A percentile compares a stretch with the other conserved stretches of the same genome.
phyloP scores from a whole-genome alignment of 2,329 filamentous ascomycete species.

The Fusarium nisikadoi region DNA sequence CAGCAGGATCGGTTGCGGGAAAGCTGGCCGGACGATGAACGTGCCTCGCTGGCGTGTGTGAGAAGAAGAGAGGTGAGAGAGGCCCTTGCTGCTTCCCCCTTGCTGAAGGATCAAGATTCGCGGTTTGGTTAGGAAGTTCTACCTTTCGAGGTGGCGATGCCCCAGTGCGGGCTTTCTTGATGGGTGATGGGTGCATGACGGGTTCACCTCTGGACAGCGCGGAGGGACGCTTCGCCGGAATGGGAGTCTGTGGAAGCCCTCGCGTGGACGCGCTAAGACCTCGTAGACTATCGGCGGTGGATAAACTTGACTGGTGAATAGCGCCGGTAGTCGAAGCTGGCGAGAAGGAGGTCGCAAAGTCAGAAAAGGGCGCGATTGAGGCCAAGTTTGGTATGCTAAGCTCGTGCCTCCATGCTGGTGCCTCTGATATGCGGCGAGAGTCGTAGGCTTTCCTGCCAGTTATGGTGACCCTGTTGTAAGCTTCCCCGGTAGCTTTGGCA shows the following conservation, averaged over 20 bases:
- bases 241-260: constrained; percentile 32
- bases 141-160: constrained; percentile 58
- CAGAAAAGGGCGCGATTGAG: constrained; percentile 29
- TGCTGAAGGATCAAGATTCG: constrained; percentile 40
- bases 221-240: constrained; percentile 43
- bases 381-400: constrained; percentile 34
- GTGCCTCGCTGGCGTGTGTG: constrained; percentile 54
- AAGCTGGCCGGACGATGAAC: constrained; percentile 52
- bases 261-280: constrained; percentile 23
- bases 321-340: constrained; percentile 25
- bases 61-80: constrained; percentile 65
- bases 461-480: constrained; percentile 23
- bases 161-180: constrained; percentile 61
- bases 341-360: constrained; percentile 13
- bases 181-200: constrained; percentile 50
- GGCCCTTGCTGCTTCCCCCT: constrained; percentile 50
- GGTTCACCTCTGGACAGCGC: constrained; percentile 36
- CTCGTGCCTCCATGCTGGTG: constrained; percentile 39
- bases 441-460: constrained; percentile 28
- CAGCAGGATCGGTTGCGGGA: constrained; percentile 55
- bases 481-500: constrained; percentile 13
- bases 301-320: constrained; percentile 38
- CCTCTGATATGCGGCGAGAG: constrained; percentile 17
- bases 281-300: constrained; percentile 28
- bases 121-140: constrained; percentile 51